phyloP scores from a whole-genome alignment of 495 filamentous ascomycete species.

The Talaromyces wortmannii region DNA sequence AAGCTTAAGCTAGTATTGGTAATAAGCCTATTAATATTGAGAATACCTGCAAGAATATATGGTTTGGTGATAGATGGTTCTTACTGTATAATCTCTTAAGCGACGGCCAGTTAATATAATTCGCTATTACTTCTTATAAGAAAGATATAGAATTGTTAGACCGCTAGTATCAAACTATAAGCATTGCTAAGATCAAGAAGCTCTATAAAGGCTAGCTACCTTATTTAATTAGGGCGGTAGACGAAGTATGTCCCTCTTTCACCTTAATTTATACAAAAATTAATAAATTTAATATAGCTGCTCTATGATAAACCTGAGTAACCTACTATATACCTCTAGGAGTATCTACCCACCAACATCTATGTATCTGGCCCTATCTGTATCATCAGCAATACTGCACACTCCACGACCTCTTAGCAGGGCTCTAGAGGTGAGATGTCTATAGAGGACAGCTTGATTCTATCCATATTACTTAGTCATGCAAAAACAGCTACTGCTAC shows the following conservation, averaged over 20 bases:
- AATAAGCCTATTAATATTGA: neutral
- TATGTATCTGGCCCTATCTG: constrained; percentile 26
- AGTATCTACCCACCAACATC: neutral
- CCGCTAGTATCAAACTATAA: neutral
- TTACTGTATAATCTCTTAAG: neutral
- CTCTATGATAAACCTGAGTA: neutral
- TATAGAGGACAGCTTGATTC: constrained; percentile 33
- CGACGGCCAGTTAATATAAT: neutral
- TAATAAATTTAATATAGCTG: neutral
- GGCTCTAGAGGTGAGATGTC: constrained; percentile 22
- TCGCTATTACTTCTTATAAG: neutral
- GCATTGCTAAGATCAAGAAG: neutral
- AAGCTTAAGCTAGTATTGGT: neutral
- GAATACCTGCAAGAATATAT: neutral
- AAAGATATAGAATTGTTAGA: neutral
- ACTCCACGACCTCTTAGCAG: constrained; percentile 25
- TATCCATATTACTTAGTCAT: constrained; percentile 29
- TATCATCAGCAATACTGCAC: constrained; percentile 44
- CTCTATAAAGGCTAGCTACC: neutral
- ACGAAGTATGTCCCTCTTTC: constrained; percentile 8
- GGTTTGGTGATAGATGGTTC: neutral
- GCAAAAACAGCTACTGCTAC: neutral
- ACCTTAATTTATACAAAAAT: neutral
- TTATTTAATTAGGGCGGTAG: neutral
- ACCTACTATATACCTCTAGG: neutral